Percentiles rank a stretch among this genome's conserved stretches.
Conservation (phyloP, 768 basidiomycete genomes). For the Lactarius evosmus region DNA sequence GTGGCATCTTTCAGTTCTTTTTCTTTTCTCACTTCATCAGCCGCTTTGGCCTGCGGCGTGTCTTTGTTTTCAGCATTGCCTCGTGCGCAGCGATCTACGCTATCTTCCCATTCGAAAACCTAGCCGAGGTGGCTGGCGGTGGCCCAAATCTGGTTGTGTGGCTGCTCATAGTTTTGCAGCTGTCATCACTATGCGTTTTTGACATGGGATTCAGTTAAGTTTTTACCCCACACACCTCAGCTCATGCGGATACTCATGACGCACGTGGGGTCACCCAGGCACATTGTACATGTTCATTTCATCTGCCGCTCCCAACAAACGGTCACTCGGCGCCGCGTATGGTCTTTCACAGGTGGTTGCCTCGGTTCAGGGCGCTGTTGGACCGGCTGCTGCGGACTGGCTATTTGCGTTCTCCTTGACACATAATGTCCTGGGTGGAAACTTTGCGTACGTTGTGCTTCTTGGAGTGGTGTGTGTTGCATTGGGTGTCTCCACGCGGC, state of each 20-base stretch:
- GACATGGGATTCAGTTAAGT: background rate
- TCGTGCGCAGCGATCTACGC: conserved; percentile 30
- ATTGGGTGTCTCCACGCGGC: background rate
- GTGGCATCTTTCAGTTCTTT: conserved; percentile 40
- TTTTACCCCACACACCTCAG: background rate
- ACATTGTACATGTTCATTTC: conserved; percentile 68
- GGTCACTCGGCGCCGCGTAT: conserved; percentile 64
- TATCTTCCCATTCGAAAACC: conserved; percentile 31
- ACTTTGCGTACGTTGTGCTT: background rate
- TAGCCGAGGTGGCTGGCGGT: background rate
- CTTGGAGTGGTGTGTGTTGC: background rate
- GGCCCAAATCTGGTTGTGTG: background rate
- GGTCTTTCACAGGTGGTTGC: conserved; percentile 42
- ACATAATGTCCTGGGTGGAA: conserved; percentile 25
- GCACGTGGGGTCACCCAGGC: conserved; percentile 39
- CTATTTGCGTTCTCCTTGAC: conserved; percentile 60
- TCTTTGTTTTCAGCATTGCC: conserved; percentile 31
- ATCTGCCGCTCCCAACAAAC: conserved; percentile 58
- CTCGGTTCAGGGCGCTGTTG: conserved; percentile 41
- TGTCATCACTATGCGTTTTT: background rate
- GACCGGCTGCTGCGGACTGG: conserved; percentile 57
- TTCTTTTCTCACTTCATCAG: conserved; percentile 39
- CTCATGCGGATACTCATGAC: background rate
- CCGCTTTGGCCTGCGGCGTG: conserved; percentile 37
- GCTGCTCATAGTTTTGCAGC: background rate